Evolutionary conservation across 2,329 filamentous ascomycete genomes (phyloP), one percentile per base, ranked within the genome.

Genomic region (Xylariaceae sp.): DNA sequence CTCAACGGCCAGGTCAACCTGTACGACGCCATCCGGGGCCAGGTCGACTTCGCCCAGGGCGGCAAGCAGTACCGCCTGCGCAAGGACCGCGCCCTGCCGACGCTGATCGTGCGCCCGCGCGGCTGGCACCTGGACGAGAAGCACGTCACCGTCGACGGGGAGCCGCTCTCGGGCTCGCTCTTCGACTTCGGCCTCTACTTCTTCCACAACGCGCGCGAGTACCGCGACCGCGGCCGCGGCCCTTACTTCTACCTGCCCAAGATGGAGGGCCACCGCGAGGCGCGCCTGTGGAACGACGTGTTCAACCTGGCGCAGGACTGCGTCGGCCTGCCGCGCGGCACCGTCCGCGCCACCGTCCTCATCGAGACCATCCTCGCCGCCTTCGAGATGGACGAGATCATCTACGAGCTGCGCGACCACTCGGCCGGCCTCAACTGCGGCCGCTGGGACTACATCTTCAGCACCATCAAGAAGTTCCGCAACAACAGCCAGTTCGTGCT

Each of bases 321-420:
- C 65, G 77, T 95, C 56, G 84, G 85, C 49, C 83, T 98, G 67
- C 76, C 76, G 35, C 77, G 92, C 39, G 92, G 92, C 35, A 96
- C 88, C 35, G 94, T 96, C 63, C 83, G 92, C 50, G 92, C 77
- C 42, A 98, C 92, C 3, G 90, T 96, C 24, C 70, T 98, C 51
- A 96, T 98, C 55, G 92, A 98, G 75, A 96, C 92, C 36, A 96
- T 98, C 60, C 75, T 90, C 27, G 92, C 92, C 26, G 92, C 90
- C 12, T 98, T 98, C 55, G 92, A 98, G 73, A 98, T 98, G 92
- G 92, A 98, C 53, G 92, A 98, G 78, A 96, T 98, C 65, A 96
- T 98, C 66, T 98, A 95, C 64, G 92, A 96, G 70, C 81, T 98
- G 48, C 83, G 92, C 40, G 90, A 96, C 58, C 92, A 98, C 72